These are phyloP conservation scores for Diaporthe eres DNA, from an alignment of 2,329 filamentous ascomycete genomes.

Conservation along the genomic window DNA sequence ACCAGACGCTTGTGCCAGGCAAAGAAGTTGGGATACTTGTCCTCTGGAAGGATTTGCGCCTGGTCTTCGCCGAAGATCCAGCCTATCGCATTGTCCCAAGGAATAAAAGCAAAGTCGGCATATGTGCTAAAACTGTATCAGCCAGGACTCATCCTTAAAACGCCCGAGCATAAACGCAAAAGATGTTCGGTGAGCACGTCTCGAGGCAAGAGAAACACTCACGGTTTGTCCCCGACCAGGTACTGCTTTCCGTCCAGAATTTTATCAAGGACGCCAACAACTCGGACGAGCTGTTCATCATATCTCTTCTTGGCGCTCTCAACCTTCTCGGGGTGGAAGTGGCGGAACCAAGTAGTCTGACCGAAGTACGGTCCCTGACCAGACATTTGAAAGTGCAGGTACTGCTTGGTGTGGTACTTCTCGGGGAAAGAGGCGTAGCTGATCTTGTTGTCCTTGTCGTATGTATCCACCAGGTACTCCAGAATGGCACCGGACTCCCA, in stretches of 20 bases:
- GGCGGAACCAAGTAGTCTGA: conserved; percentile 56
- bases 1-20: conserved; percentile 53
- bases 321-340: conserved; percentile 10
- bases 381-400: conserved; percentile 57
- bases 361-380: conserved; percentile 61
- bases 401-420: conserved; percentile 54
- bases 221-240: conserved; percentile 24
- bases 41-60: conserved; percentile 48
- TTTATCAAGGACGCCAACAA: conserved; percentile 21
- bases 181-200: not conserved
- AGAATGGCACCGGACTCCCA: conserved; percentile 67
- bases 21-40: conserved; percentile 52
- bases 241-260: conserved; percentile 28
- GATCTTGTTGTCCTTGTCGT: conserved; percentile 59
- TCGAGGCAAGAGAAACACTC: not conserved
- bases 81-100: conserved; percentile 19
- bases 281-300: conserved; percentile 14
- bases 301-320: not conserved
- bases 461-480: conserved; percentile 61
- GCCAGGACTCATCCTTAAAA: conserved; percentile 1
- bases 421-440: conserved; percentile 56
- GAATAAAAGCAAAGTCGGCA: conserved; percentile 36
- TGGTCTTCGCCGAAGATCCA: conserved; percentile 43
- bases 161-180: not conserved
- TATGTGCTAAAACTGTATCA: not conserved